These are phyloP conservation scores for Botryotinia calthae DNA, from an alignment of 2,329 filamentous ascomycete genomes.

Conservation along the genomic window DNA sequence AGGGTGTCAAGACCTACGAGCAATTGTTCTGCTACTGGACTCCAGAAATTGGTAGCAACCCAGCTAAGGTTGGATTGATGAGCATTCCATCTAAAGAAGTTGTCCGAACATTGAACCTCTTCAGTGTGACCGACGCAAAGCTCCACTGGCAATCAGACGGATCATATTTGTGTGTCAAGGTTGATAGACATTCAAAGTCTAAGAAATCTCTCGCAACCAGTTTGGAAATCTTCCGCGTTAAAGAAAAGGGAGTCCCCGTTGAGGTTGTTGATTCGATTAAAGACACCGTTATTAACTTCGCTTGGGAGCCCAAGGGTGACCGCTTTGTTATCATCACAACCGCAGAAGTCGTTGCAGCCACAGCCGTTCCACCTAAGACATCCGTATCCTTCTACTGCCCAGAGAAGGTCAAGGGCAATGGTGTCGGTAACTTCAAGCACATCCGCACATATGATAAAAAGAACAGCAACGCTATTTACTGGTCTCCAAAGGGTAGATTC, in stretches of 20 bases:
- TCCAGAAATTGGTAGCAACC: conserved; percentile 95
- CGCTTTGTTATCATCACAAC: conserved; percentile 97
- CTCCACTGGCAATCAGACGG: conserved; percentile 98
- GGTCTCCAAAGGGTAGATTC: conserved; percentile 93
- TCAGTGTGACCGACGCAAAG: conserved; percentile 97
- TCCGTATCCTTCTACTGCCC: conserved; percentile 94
- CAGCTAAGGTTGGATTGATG: conserved; percentile 95
- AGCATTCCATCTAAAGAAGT: conserved; percentile 92
- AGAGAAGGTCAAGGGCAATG: conserved; percentile 82
- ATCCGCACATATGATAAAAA: conserved; percentile 96
- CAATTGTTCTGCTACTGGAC: conserved; percentile 99
- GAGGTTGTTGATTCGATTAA: conserved; percentile 98
- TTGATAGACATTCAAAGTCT: conserved; percentile 97
- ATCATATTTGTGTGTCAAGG: conserved; percentile 95
- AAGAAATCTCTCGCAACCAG: conserved; percentile 98
- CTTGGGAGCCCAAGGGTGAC: conserved; percentile 98
- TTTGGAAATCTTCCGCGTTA: conserved; percentile 95
- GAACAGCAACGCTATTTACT: conserved; percentile 99
- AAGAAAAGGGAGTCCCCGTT: conserved; percentile 96
- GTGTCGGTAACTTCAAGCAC: conserved; percentile 91
- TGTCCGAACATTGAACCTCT: conserved; percentile 90
- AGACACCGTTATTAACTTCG: conserved; percentile 98
- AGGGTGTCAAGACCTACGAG: conserved; percentile 87
- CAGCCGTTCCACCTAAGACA: conserved; percentile 88
- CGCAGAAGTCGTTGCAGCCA: conserved; percentile 73